Percentiles rank a stretch among this genome's conserved stretches.
Evolutionary conservation across 495 filamentous ascomycete genomes (phyloP).

Genomic region (Aspergillus carlsbadensis): DNA sequence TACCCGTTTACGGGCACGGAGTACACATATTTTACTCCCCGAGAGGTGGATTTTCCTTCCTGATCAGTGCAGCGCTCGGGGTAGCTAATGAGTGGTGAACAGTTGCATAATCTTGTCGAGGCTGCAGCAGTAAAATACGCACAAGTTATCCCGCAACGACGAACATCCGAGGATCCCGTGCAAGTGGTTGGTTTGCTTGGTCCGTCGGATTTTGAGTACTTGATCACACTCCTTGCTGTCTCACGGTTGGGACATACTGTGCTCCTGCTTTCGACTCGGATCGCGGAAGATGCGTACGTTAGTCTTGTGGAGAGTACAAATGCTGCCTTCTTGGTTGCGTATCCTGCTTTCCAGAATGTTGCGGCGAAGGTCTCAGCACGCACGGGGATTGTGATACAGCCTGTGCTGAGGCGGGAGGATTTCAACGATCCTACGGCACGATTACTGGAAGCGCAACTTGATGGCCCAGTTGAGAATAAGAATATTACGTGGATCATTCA

Average conservation of each 20-base stretch:
- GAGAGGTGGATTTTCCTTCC: constrained; percentile 14
- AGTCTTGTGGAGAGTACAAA: constrained; percentile 32
- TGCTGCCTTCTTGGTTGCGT: constrained; percentile 19
- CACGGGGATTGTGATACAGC: constrained; percentile 12
- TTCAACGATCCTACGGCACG: constrained; percentile 2
- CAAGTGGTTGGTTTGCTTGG: constrained; percentile 44
- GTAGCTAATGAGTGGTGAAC: neutral
- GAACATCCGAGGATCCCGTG: constrained; percentile 31
- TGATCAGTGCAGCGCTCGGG: neutral
- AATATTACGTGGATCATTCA: constrained; percentile 42
- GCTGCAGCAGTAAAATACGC: constrained; percentile 27
- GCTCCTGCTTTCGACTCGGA: constrained; percentile 45
- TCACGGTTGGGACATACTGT: constrained; percentile 47
- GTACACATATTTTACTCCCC: constrained; percentile 36
- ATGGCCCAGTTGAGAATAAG: constrained; percentile 22
- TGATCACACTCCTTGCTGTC: constrained; percentile 42
- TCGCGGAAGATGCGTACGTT: constrained; percentile 43
- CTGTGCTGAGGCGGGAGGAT: constrained; percentile 8
- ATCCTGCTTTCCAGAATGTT: constrained; percentile 18
- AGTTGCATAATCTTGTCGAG: constrained; percentile 33
- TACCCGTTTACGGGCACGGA: constrained; percentile 30
- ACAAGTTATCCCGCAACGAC: constrained; percentile 18
- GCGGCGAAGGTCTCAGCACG: constrained; percentile 15
- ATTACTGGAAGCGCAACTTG: constrained; percentile 17
- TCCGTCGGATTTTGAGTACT: constrained; percentile 42